phyloP scores from a whole-genome alignment of 495 filamentous ascomycete species.

The Oleoguttula mirabilis region DNA sequence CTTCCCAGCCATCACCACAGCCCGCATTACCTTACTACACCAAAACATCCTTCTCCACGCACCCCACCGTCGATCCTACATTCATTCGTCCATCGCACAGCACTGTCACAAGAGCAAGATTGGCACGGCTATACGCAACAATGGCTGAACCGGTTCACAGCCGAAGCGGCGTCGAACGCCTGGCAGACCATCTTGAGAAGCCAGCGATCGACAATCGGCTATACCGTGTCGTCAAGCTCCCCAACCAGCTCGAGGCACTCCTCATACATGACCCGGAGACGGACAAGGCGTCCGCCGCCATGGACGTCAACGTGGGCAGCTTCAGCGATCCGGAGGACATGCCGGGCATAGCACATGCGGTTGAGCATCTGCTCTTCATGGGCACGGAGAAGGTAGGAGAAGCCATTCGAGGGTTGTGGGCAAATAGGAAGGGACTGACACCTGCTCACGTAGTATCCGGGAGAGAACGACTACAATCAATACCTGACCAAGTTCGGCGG shows the following conservation, averaged over 20 bases:
- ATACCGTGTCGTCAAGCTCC: conserved; percentile 75
- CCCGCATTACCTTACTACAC: background rate
- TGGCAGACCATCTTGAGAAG: conserved; percentile 73
- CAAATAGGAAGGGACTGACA: conserved; percentile 10
- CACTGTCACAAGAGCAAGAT: background rate
- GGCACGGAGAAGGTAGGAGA: conserved; percentile 76
- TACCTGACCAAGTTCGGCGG: conserved; percentile 84
- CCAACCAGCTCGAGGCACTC: conserved; percentile 85
- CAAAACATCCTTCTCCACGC: background rate
- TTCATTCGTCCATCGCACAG: background rate
- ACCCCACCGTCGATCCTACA: background rate
- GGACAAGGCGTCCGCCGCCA: conserved; percentile 89
- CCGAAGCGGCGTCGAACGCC: conserved; percentile 35
- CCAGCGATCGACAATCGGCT: conserved; percentile 78
- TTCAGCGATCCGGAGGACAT: conserved; percentile 85
- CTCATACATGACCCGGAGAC: conserved; percentile 91
- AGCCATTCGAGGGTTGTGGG: background rate
- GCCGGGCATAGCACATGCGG: conserved; percentile 86
- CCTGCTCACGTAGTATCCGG: conserved; percentile 52
- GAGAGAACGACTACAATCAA: conserved; percentile 91
- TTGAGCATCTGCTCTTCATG: conserved; percentile 96
- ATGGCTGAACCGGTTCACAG: conserved; percentile 14
- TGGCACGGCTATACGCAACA: conserved; percentile 7
- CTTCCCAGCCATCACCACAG: background rate
- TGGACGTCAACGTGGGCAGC: conserved; percentile 92